These are phyloP conservation scores for Cercospora brassicicola DNA, from an alignment of 2,329 filamentous ascomycete species.

Conservation along the genomic window DNA sequence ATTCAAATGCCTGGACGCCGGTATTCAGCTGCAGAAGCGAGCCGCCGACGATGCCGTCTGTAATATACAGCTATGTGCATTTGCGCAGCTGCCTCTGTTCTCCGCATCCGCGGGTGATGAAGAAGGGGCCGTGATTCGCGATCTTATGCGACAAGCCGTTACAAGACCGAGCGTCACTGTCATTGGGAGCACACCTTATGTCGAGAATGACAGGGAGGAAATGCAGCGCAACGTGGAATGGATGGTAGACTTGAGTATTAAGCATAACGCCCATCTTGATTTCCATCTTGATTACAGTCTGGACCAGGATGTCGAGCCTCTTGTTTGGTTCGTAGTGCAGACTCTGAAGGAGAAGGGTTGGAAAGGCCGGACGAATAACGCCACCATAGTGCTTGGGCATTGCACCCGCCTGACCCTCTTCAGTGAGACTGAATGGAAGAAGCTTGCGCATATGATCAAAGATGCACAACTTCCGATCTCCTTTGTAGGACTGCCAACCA, in stretches of 20 bases:
- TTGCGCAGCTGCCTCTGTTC: constrained; percentile 70
- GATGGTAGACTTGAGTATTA: constrained; percentile 58
- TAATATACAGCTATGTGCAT: constrained; percentile 66
- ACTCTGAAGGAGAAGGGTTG: constrained; percentile 54
- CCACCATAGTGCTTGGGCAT: constrained; percentile 64
- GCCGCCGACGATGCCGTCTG: constrained; percentile 55
- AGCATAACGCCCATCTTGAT: constrained; percentile 60
- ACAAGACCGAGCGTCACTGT: constrained; percentile 53
- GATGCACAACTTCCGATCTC: constrained; percentile 57
- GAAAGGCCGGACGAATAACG: constrained; percentile 44
- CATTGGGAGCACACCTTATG: constrained; percentile 69
- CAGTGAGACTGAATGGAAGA: constrained; percentile 50
- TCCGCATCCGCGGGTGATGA: constrained; percentile 45
- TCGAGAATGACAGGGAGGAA: constrained; percentile 56
- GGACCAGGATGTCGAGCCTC: constrained; percentile 49
- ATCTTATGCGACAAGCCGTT: constrained; percentile 51
- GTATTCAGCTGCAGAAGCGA: constrained; percentile 54
- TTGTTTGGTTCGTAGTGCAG: constrained; percentile 58
- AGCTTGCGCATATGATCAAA: constrained; percentile 52
- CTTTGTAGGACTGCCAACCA: constrained; percentile 69
- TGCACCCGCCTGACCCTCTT: constrained; percentile 67
- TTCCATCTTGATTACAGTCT: constrained; percentile 73
- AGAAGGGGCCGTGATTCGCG: constrained; percentile 53
- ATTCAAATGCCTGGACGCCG: constrained; percentile 59
- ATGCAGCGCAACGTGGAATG: constrained; percentile 62